Base-by-base conservation (phyloP, 176 grass and related monocot genomes). In the Lolium multiflorum region DNA sequence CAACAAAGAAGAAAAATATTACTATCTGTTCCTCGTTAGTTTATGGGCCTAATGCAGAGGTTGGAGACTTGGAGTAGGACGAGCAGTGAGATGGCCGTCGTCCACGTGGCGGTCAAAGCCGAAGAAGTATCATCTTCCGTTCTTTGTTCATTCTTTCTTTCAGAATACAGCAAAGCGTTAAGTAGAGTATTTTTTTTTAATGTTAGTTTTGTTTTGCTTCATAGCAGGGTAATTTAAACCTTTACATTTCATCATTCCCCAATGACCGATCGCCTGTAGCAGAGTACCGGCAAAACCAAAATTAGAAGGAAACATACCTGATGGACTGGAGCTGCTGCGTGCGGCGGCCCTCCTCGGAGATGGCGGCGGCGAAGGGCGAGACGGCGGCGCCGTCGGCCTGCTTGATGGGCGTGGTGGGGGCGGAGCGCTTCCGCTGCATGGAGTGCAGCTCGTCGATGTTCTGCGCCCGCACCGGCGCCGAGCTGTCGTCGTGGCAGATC, bases 401-500 rank as follows among this genome's bases (percentile, higher is more conserved):
- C 82, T 89, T 92, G 89, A 91, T 94, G 59, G 93, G 93, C 77
- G 93, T 94, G 90, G 87, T 94, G 57, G 93, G 92, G 81, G 90
- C 89, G 56, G 93, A 94, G 22, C 90, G 81, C 87, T 92, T 94
- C 67, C 88, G 79, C 93, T 94, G 94, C 89, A 94, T 82, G 38
- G 95, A 95, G 95, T 98, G 95, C 71, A 99, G 89, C 90, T 99
- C 94, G 88, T 96, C 92, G 82, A 99, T 96, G 56, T 92, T 99
- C 92, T 99, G 90, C 50, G 97, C 97, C 87, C 88, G 87, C 87
- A 96, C 94, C 58, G 92, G 84, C 35, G 92, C 4, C 58, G 79
- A 14, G 90, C 92, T 99, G 89, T 99, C 97, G 72, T 99, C 97
- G 77, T 99, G 97, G 94, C 97, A 99, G 61, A 99, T 89, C 9